Conservation (phyloP, 306 rosid species). For the apple (Malus domestica) region ASM211411v1 NC_041789.1:24891001-24891500, state of each 20-base stretch:
- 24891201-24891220: conserved; percentile 97
- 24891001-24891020: conserved; percentile 86
- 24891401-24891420: conserved; percentile 86
- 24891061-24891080: conserved; percentile 97
- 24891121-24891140: conserved; percentile 93
- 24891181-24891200: conserved; percentile 95
- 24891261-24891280: conserved; percentile 96
- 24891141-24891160: conserved; percentile 88
- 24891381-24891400: conserved; percentile 97
- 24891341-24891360: conserved; percentile 95
- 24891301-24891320: conserved; percentile 96
- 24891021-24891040: conserved; percentile 93
- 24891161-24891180: conserved; percentile 95
- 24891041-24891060: conserved; percentile 79
- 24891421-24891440: conserved; percentile 84
- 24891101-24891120: conserved; percentile 98
- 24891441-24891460: conserved; percentile 69
- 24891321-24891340: conserved; percentile 97
- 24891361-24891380: conserved; percentile 93
- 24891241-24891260: conserved; percentile 89
- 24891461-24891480: conserved; percentile 94
- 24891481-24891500: conserved; percentile 86
- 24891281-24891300: conserved; percentile 98
- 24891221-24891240: conserved; percentile 97
- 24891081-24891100: conserved; percentile 99